phyloP scores from a whole-genome alignment of 345 rosid genomes.

The Nephelium lappaceum region DNA sequence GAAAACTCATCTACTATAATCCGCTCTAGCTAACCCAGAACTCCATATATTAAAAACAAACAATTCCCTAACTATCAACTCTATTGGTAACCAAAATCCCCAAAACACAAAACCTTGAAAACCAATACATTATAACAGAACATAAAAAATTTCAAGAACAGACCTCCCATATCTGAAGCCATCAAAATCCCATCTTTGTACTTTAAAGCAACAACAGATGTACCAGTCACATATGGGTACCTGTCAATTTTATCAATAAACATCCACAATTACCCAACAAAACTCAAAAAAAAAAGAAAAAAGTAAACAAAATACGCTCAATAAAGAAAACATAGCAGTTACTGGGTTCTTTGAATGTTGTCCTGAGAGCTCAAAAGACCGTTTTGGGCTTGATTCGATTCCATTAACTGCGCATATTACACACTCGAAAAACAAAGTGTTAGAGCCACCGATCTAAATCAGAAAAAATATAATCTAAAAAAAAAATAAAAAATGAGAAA shows the following conservation, averaged over 20 bases:
- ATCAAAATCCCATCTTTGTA: conserved; percentile 93
- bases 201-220: conserved; percentile 91
- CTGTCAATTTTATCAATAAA: conserved; percentile 32
- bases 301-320: not conserved
- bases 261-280: not conserved
- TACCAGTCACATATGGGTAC: conserved; percentile 94
- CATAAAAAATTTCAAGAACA: not conserved
- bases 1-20: not conserved
- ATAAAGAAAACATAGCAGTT: not conserved
- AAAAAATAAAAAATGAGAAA: too few species aligned
- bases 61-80: not conserved
- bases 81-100: not conserved
- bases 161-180: conserved; percentile 99
- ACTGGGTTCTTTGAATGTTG: conserved; percentile 30
- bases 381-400: conserved; percentile 18
- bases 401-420: conserved; percentile 19
- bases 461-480: too few species aligned
- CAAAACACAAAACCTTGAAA: not conserved
- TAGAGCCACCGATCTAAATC: too few species aligned
- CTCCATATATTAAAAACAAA: not conserved
- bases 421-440: not conserved
- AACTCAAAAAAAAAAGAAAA: too few species aligned
- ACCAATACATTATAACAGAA: not conserved
- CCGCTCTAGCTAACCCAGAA: not conserved
- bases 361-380: conserved; percentile 20